Evolutionary conservation across 306 rosid genomes (phyloP).

Genomic region (Citrullus mucosospermus): DNA sequence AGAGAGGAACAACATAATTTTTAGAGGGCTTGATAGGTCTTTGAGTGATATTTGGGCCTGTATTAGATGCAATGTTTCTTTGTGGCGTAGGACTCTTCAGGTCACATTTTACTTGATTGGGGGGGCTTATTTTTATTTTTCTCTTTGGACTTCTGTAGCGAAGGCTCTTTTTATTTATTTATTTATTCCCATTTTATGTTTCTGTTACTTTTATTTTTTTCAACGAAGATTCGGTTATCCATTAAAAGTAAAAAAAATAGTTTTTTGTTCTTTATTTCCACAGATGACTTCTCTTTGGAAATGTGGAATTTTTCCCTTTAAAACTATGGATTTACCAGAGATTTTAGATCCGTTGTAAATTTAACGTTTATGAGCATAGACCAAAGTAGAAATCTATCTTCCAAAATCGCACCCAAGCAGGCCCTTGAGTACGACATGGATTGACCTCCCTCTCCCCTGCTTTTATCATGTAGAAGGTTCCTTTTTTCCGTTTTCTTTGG

Average conservation of each 20-base stretch:
- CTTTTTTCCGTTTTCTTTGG: neutral
- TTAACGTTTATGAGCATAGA: too few species aligned
- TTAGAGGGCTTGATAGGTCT: neutral
- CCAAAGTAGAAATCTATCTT: too few species aligned
- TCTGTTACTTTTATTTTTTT: neutral
- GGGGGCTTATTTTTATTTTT: neutral
- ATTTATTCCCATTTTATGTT: too few species aligned
- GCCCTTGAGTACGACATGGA: too few species aligned
- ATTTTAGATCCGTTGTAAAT: too few species aligned
- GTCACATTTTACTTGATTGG: neutral
- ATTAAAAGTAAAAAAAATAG: too few species aligned
- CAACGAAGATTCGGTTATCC: neutral
- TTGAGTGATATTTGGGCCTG: neutral
- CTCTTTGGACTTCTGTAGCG: neutral
- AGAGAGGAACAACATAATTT: neutral
- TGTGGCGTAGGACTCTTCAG: neutral
- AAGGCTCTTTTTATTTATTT: too few species aligned
- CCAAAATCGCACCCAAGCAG: too few species aligned
- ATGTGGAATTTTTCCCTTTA: neutral
- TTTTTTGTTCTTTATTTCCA: too few species aligned
- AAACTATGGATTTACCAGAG: too few species aligned
- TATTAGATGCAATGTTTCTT: neutral
- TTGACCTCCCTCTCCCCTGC: too few species aligned
- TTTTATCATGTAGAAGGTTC: neutral
- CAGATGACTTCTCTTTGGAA: neutral